Conservation (phyloP, 2,329 filamentous ascomycete species). For the Periconia sp. region DNA sequence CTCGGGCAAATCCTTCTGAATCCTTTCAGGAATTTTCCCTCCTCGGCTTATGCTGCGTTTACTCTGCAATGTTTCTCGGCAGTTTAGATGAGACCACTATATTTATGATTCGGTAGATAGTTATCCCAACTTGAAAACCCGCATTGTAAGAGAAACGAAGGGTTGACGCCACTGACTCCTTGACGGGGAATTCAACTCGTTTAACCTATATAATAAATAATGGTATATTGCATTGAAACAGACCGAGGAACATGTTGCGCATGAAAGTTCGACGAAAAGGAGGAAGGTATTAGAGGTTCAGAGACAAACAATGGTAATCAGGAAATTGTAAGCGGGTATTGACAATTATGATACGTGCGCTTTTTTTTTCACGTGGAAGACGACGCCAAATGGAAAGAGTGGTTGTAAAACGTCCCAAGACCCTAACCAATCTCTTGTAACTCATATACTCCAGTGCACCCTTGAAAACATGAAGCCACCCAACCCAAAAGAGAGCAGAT, state of each 20-base stretch:
- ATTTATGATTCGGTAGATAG: not conserved
- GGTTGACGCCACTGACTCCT: not conserved
- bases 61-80: not conserved
- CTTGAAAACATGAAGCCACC: not conserved
- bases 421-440: not conserved
- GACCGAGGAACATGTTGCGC: not conserved
- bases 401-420: not conserved
- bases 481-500: not conserved
- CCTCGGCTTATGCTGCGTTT: no score
- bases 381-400: not conserved
- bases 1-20: not conserved
- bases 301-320: no score
- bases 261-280: slow-evolving; percentile 4
- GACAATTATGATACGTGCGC: no score
- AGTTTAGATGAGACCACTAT: not conserved
- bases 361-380: no score
- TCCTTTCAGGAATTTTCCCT: not conserved
- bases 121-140: not conserved
- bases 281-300: not conserved
- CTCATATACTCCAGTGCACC: not conserved
- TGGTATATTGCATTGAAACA: not conserved
- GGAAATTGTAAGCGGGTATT: no score
- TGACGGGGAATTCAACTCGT: not conserved
- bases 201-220: not conserved
- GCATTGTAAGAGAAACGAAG: not conserved